Percentiles rank a stretch among this genome's conserved stretches.
Evolutionary conservation across 1,284 basidiomycete genomes (phyloP).

Genomic region (Malassezia dermatis): DNA sequence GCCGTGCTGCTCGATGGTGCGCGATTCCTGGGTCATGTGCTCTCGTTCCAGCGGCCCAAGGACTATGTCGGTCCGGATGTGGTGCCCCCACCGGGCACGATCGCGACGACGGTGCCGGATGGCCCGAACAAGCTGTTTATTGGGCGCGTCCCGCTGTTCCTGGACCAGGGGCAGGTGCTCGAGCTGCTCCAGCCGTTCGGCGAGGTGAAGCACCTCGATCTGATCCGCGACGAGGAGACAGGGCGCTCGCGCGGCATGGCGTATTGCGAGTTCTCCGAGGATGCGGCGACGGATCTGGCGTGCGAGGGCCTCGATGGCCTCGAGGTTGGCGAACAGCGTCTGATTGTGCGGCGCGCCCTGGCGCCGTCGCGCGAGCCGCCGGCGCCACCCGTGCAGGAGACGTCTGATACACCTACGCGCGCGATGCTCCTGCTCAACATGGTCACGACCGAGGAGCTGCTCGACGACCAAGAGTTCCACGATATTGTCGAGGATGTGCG

Average conservation of each 20-base stretch:
- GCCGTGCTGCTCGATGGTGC: constrained; percentile 96
- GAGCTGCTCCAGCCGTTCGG: constrained; percentile 94
- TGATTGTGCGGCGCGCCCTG: constrained; percentile 72
- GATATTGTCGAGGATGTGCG: constrained; percentile 91
- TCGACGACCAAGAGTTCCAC: constrained; percentile 79
- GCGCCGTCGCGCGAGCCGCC: constrained; percentile 51
- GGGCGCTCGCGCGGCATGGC: constrained; percentile 82
- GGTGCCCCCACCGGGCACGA: constrained; percentile 66
- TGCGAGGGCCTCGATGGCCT: constrained; percentile 93
- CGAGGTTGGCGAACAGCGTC: constrained; percentile 89
- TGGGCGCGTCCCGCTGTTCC: constrained; percentile 84
- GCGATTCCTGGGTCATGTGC: constrained; percentile 77
- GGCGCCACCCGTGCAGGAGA: constrained; percentile 28
- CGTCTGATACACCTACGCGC: constrained; percentile 52
- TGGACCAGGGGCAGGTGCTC: constrained; percentile 94
- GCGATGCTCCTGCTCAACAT: constrained; percentile 97
- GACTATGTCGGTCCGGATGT: constrained; percentile 68
- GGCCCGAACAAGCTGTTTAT: constrained; percentile 96
- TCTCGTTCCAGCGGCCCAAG: constrained; percentile 92
- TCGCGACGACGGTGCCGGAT: constrained; percentile 87
- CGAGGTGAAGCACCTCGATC: constrained; percentile 90
- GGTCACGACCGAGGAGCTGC: constrained; percentile 86
- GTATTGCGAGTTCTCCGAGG: constrained; percentile 94
- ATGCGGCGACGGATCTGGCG: constrained; percentile 78
- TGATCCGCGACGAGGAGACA: constrained; percentile 65